Evolutionary conservation across 805 yeast genomes (phyloP).

Genomic region (Citeromyces matritensis): DNA sequence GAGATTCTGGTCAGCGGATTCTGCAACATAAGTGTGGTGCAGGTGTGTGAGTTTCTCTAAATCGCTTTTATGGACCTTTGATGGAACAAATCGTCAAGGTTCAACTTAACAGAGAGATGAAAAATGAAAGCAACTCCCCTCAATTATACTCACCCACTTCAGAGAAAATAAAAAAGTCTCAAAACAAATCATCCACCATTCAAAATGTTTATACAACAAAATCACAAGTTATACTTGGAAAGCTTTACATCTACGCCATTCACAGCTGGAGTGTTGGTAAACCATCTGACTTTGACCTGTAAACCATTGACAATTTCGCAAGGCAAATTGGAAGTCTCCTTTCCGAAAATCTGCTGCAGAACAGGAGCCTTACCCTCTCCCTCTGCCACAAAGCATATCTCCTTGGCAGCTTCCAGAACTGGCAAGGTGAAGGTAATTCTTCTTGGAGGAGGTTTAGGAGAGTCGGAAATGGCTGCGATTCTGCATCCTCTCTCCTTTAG

Average conservation of each 20-base stretch:
- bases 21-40: no score
- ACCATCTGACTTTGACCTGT: conserved; percentile 55
- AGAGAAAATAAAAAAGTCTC: no score
- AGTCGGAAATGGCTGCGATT: conserved; percentile 58
- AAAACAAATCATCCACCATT: no score
- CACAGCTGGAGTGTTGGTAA: conserved; percentile 69
- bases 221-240: conserved; percentile 4
- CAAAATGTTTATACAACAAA: no score
- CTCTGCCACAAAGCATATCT: conserved; percentile 75
- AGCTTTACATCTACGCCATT: conserved; percentile 29
- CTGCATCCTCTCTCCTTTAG: conserved; percentile 33
- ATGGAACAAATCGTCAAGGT: no score
- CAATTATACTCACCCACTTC: no score
- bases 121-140: no score
- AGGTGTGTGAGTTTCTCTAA: no score
- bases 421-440: conserved; percentile 84
- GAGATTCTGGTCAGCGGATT: no score
- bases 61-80: no score
- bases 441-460: conserved; percentile 91
- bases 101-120: no score
- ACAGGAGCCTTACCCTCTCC: conserved; percentile 74
- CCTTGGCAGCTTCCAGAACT: conserved; percentile 34
- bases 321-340: conserved; percentile 38
- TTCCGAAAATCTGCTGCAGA: conserved; percentile 53
- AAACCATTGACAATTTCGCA: conserved; percentile 58